Percentiles rank a stretch among this genome's conserved stretches.
Conservation (phyloP, 352 stramenopile genomes). For the Nothophytophthora sp. region DNA sequence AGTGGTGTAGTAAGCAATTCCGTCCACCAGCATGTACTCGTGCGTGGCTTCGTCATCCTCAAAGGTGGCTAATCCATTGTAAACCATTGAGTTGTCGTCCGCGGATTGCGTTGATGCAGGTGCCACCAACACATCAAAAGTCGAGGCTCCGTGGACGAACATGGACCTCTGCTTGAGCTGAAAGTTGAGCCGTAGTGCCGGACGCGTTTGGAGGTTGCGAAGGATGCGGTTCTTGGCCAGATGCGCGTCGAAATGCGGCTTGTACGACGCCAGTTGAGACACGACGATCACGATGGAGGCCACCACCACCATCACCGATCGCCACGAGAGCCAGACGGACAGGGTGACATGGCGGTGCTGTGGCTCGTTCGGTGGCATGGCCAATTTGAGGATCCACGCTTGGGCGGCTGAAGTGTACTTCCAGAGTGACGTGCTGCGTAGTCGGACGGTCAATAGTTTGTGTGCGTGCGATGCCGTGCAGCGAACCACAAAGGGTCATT, state of each 20-base stretch:
- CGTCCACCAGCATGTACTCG: slow-evolving; percentile 25
- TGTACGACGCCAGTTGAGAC: background rate
- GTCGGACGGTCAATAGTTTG: too few species aligned
- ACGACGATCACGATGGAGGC: background rate
- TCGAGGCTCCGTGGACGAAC: slow-evolving; percentile 21
- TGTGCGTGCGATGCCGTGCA: too few species aligned
- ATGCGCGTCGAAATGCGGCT: slow-evolving; percentile 13
- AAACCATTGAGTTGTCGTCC: slow-evolving; percentile 8
- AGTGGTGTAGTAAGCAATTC: slow-evolving; percentile 16
- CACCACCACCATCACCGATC: too few species aligned
- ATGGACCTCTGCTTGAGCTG: slow-evolving; percentile 27
- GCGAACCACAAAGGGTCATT: too few species aligned
- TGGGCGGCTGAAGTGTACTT: too few species aligned
- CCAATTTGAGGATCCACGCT: too few species aligned
- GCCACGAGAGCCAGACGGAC: too few species aligned
- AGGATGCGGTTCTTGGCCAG: slow-evolving; percentile 18
- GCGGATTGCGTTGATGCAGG: background rate
- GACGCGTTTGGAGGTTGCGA: slow-evolving; percentile 2
- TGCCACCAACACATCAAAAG: slow-evolving; percentile 10
- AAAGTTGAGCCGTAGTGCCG: slow-evolving; percentile 16
- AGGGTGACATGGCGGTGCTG: too few species aligned
- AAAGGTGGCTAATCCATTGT: slow-evolving; percentile 20
- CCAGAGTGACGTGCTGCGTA: too few species aligned
- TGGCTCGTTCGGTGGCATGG: too few species aligned
- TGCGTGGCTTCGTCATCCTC: slow-evolving; percentile 13